phyloP scores from a whole-genome alignment of 2,329 filamentous ascomycete species.

The Pseudogymnoascus sp. region DNA sequence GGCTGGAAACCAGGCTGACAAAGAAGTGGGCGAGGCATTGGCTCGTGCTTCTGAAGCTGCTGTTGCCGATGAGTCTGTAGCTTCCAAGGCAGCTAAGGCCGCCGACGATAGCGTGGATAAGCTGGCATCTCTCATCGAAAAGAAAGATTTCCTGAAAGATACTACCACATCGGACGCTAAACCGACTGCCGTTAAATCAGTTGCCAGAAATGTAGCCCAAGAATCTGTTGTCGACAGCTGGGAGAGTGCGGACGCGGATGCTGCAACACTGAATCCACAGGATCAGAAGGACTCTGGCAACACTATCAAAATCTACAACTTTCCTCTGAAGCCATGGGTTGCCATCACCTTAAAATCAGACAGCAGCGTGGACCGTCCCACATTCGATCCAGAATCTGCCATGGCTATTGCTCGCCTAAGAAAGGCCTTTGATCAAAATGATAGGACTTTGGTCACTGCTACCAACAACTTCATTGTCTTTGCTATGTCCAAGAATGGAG shows the following conservation, averaged over 20 bases:
- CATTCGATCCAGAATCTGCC: constrained; percentile 62
- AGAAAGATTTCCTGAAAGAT: constrained; percentile 46
- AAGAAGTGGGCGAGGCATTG: constrained; percentile 58
- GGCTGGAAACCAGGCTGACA: constrained; percentile 52
- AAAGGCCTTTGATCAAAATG: constrained; percentile 96
- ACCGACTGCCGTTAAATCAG: constrained; percentile 43
- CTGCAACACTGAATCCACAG: constrained; percentile 39
- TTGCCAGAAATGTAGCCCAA: constrained; percentile 47
- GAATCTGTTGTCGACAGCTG: constrained; percentile 70
- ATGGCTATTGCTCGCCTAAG: constrained; percentile 91
- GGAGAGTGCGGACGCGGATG: constrained; percentile 76
- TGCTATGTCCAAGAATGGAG: constrained; percentile 85
- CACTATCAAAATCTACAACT: constrained; percentile 79
- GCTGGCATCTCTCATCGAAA: constrained; percentile 42
- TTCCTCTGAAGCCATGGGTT: constrained; percentile 90
- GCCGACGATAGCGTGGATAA: constrained; percentile 43
- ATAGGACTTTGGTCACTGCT: constrained; percentile 84
- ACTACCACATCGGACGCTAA: constrained; percentile 42
- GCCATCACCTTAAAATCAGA: constrained; percentile 67
- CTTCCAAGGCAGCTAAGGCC: constrained; percentile 37
- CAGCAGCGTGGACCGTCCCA: constrained; percentile 47
- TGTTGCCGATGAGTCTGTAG: constrained; percentile 31
- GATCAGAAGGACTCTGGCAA: constrained; percentile 59
- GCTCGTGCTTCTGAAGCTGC: constrained; percentile 33
- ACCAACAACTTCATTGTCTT: constrained; percentile 90